Conservation (phyloP, 257 asterid species). For the Agastache rugosa region DNA sequence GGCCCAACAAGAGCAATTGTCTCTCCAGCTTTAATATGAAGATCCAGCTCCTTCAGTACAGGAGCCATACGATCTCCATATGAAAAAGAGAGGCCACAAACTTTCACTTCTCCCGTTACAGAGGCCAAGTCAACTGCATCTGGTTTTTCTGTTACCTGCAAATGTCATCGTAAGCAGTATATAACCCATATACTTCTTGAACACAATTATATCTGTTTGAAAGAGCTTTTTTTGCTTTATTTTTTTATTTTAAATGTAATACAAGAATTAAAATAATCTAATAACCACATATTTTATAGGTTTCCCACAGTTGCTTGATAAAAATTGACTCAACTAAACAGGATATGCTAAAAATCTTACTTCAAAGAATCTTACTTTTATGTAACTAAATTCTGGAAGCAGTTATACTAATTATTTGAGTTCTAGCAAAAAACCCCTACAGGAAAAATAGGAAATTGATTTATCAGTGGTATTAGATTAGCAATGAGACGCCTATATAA, state of each 20-base stretch:
- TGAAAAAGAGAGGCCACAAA: constrained; percentile 67
- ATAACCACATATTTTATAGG: constrained; percentile 10
- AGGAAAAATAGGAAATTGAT: constrained; percentile 20
- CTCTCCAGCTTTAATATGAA: constrained; percentile 83
- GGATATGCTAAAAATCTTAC: background rate
- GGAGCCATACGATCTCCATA: constrained; percentile 61
- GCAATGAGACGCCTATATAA: background rate
- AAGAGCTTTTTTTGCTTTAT: background rate
- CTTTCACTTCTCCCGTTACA: constrained; percentile 70
- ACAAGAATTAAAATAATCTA: constrained; percentile 16
- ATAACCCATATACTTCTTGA: background rate
- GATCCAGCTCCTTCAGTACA: constrained; percentile 60
- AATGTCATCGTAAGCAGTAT: constrained; percentile 20
- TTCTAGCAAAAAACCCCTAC: constrained; percentile 3
- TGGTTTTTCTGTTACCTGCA: constrained; percentile 70
- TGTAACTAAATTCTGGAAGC: background rate
- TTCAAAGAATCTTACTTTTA: background rate
- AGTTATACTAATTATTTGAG: background rate
- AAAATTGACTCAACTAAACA: background rate
- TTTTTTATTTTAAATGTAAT: background rate
- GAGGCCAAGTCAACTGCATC: constrained; percentile 64
- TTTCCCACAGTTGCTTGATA: background rate
- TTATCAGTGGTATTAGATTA: background rate
- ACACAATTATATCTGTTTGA: background rate
- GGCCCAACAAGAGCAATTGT: constrained; percentile 94